Evolutionary conservation across 768 basidiomycete species (phyloP), one percentile per base, ranked within the genome.

Genomic region (Dioszegia crocea): DNA sequence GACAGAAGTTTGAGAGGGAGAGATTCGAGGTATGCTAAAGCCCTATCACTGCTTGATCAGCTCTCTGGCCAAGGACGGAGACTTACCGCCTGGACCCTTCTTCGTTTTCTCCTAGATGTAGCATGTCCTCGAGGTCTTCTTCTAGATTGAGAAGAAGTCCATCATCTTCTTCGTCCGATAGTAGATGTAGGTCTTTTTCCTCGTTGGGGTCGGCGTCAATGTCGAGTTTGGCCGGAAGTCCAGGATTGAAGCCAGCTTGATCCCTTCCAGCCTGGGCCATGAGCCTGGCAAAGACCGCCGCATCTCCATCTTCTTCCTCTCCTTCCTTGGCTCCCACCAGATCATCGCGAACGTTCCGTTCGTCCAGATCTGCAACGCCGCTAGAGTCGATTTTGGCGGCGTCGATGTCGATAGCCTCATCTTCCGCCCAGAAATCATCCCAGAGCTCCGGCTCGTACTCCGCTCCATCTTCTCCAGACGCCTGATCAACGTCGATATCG

Each of bases 21-120:
- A 5, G 50, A 49, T 55, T 63, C 62, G 31, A 67, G 57, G 40
- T 45, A 63, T 3, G 17, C 38, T 21, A 64, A 17, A 5, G 65
- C 65, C 50, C 40, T 39, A 21, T 61, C 30, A 2, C 65, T 67
- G 43, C 21, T 26, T 23, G 14, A 56, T 43, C 54, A 60, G 57
- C 40, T 11, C 17, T 54, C 24, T 38, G 10, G 8, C 17, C 21
- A 9, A 30, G 17, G 16, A 51, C n/a, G 46, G 36, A n/a, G 10
- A 59, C 57, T 30, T 29, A 50, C 57, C 47, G 36, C n/a, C 57
- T 40, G 10, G 14, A 29, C 21, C 43, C 49, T 24, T 48, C 16
- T 41, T 29, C 44, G 26, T 10, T 14, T 27, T 44, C 47, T 17
- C 19, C 23, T 36, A 30, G 45, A 11, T 16, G 44, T 3, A 48